Conservation (phyloP, 352 stramenopile genomes). For the Phytopythium montanum region DNA sequence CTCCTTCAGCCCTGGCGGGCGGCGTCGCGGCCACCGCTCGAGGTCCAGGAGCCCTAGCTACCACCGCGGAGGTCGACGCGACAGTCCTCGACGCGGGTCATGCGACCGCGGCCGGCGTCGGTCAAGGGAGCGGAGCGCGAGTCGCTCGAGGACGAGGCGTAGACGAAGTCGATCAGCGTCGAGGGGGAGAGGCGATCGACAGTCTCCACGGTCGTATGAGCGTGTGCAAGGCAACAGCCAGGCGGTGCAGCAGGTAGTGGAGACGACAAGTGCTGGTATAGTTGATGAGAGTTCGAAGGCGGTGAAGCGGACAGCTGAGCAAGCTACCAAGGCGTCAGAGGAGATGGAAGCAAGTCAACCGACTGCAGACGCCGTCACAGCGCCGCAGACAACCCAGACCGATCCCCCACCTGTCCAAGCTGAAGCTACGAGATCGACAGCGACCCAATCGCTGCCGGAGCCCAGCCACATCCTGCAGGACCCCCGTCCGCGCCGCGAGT, state of each 20-base stretch:
- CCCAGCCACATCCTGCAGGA: not conserved
- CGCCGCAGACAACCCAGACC: not conserved
- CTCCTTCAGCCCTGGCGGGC: not conserved
- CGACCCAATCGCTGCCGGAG: not conserved
- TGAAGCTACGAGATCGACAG: not conserved
- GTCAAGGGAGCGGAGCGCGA: conserved; percentile 1
- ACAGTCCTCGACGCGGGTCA: not conserved
- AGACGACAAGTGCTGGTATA: not conserved
- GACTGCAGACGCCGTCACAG: not conserved
- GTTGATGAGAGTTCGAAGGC: not conserved
- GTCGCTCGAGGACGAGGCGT: not conserved
- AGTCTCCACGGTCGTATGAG: not conserved
- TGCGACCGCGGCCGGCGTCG: not conserved
- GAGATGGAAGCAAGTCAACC: not conserved
- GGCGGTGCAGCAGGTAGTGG: not conserved
- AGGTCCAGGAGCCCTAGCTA: conserved; percentile 5
- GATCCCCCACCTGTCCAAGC: not conserved
- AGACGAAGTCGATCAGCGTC: not conserved
- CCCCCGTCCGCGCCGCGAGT: not conserved
- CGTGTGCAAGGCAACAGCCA: not conserved
- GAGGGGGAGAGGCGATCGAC: not conserved
- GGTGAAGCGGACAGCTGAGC: not conserved
- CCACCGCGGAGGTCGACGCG: not conserved
- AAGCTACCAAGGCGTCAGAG: not conserved
- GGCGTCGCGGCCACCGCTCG: not conserved